Base-by-base conservation (phyloP, 2,329 filamentous ascomycete genomes). In the Xylariales sp. region DNA sequence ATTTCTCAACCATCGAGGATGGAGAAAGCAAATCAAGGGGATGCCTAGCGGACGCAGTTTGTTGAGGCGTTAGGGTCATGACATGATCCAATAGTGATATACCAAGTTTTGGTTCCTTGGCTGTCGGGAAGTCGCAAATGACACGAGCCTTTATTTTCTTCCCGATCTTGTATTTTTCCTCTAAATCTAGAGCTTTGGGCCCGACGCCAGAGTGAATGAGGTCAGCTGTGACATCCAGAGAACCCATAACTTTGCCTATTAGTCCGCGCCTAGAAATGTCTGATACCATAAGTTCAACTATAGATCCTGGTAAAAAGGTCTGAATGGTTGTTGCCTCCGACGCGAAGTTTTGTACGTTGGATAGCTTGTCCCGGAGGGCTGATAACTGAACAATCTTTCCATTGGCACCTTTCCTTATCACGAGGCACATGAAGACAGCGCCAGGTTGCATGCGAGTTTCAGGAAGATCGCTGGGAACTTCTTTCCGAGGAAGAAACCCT, bases 61-160 rank as follows among this genome's bases (percentile, higher is more conserved):
- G 78, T 73, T 86, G 86, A 10, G 80, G 76, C 55, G 80, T 77
- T 70, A 97, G 84, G 3, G 89, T 86, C 45, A 92, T 80, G 52
- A 97, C 84, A 76, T 98, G 94, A n/a, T 94, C 91, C 18, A 98
- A 85, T 39, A 98, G 77, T 2, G 96, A 97, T 64, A 98, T 88
- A 34, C 94, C 94, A 23, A 99, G 82, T 81, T 97, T 97, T 71
- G 90, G 92, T 12, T 90, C 87, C 58, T 94, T 92, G 5, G 91
- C 87, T 1, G 88, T 86, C 0, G 94, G 93, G 76, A 97, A 96
- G 41, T 90, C 97, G 82, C 91, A 97, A 64, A 97, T 91, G 46
- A 99, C 87, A 75, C 97, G 90, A 2, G 90, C 94, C 80, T 93
- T 95, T 73, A 95, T 84, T 78, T 95, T 97, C 60, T 90, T 90